A percentile compares a stretch with the other conserved stretches of the same genome.
Evolutionary conservation across 164 flowering plant genomes (phyloP).

Genomic region (Magnolia officinalis): DNA sequence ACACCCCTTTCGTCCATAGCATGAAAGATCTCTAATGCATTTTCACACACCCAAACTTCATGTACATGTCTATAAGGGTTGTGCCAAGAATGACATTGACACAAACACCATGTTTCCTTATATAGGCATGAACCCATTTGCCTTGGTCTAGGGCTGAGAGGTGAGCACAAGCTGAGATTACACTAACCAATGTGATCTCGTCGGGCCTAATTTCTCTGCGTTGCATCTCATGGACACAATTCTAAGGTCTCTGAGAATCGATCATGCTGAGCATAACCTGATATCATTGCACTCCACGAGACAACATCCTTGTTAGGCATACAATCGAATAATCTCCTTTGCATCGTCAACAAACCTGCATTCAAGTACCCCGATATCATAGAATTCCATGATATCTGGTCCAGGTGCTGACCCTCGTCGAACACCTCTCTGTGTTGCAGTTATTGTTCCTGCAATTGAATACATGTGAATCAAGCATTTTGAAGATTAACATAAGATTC

Average conservation of each 20-base stretch:
- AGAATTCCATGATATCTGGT: slow-evolving; percentile 43
- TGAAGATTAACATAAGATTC: slow-evolving; percentile 35
- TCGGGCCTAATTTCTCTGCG: slow-evolving; percentile 29
- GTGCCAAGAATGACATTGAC: slow-evolving; percentile 38
- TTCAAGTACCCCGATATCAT: slow-evolving; percentile 35
- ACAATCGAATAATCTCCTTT: slow-evolving; percentile 27
- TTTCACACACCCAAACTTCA: slow-evolving; percentile 41
- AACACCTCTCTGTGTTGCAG: slow-evolving; percentile 26
- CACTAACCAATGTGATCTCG: slow-evolving; percentile 37
- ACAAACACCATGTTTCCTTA: slow-evolving; percentile 21
- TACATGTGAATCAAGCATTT: slow-evolving; percentile 47
- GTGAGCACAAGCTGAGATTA: slow-evolving; percentile 38
- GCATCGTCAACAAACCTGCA: slow-evolving; percentile 30
- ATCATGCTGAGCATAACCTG: slow-evolving; percentile 32
- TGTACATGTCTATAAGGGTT: slow-evolving; percentile 49
- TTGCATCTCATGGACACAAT: slow-evolving; percentile 39
- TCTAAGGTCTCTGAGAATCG: slow-evolving; percentile 26
- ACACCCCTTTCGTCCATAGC: slow-evolving; percentile 35
- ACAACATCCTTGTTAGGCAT: slow-evolving; percentile 43
- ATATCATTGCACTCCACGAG: slow-evolving; percentile 47
- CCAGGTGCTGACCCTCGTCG: slow-evolving; percentile 22
- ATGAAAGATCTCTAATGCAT: slow-evolving; percentile 35
- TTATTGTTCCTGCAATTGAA: slow-evolving; percentile 23
- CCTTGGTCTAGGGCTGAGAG: slow-evolving; percentile 37
- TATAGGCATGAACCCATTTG: slow-evolving; percentile 34